These are phyloP conservation scores for Malus fusca DNA, from an alignment of 306 rosid species.

Conservation along the genomic window DNA sequence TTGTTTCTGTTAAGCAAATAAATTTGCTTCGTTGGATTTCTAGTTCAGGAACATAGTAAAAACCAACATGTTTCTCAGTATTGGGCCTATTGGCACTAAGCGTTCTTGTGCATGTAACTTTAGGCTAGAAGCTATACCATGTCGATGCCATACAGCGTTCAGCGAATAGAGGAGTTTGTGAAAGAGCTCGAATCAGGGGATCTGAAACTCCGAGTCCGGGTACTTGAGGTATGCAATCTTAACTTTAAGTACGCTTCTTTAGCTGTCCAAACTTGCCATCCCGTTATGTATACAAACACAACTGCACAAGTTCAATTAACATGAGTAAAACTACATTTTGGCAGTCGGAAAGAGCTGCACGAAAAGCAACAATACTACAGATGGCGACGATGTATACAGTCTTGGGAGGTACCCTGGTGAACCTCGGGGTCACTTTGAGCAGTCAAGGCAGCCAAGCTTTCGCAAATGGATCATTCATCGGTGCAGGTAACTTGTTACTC, in stretches of 20 bases:
- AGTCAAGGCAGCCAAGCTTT: constrained; percentile 64
- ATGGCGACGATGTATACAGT: constrained; percentile 83
- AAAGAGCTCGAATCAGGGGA: constrained; percentile 85
- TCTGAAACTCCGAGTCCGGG: constrained; percentile 87
- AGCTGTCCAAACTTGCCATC: neutral
- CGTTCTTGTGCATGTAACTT: constrained; percentile 4
- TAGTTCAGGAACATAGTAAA: neutral
- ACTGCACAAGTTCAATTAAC: neutral
- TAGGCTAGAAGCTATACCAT: constrained; percentile 79
- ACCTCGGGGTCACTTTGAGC: constrained; percentile 64
- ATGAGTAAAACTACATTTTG: constrained; percentile 7
- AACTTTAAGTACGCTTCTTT: neutral
- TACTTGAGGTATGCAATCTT: constrained; percentile 58
- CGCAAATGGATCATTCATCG: constrained; percentile 79
- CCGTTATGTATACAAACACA: neutral
- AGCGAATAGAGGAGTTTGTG: constrained; percentile 81
- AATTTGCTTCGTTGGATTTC: neutral
- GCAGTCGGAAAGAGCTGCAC: constrained; percentile 92
- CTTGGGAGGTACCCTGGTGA: constrained; percentile 74
- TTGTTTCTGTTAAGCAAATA: neutral
- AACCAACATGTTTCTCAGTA: neutral
- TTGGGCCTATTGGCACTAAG: neutral
- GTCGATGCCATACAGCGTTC: constrained; percentile 96
- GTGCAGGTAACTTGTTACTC: constrained; percentile 53
- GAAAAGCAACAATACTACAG: constrained; percentile 71